Base-by-base conservation (phyloP, 768 basidiomycete species). In the Lentinula sp. region DNA sequence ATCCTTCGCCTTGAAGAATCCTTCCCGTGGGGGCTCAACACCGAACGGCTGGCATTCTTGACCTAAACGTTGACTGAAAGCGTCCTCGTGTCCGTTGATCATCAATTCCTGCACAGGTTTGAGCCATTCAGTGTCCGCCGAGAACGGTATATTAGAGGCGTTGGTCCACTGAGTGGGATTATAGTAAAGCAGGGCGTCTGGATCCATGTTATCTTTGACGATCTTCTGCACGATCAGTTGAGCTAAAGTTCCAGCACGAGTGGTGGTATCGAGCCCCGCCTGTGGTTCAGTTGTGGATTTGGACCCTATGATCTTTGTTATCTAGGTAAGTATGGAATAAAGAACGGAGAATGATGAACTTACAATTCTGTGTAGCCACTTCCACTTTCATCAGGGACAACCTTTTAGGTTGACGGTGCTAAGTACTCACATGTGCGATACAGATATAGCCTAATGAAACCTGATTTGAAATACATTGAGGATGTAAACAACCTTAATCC, bases 391-490 rank as follows among this genome's bases (percentile, higher is more conserved):
- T 37, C 3, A 41, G 39, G 41, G 43, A 15, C 23, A 56, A 16
- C 23, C 50, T 20, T 45, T 42, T 36, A 6, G 39, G 7, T 9
- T 54, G 15, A 6, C 32, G 39, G n/a, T 28, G n/a, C 46, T 13
- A 45, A 12, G 16, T 32, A 20, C 83, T 70, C 66, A 84, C 83
- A 70, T 84, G 81, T 13, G 84, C 83, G 50, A 83, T 76, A 68
- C 85, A 85, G 61, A 86, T 83, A 71, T 79, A 85, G 13, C 82
- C 59, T 60, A 32, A 41, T 15, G 9, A 16, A 42, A 56, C 43
- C 36, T 23, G 41, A 9, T 32, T 9, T 28, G 32, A 23, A 2
- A 37, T 35, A 18, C 28, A 18, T 32, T 9, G 43, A 50, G n/a
- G 10, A 43, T 57, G 3, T 18, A 12, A n/a, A 49, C 28, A n/a